phyloP scores from a whole-genome alignment of 139 green algal species.

The Coelastrella sp. region DNA sequence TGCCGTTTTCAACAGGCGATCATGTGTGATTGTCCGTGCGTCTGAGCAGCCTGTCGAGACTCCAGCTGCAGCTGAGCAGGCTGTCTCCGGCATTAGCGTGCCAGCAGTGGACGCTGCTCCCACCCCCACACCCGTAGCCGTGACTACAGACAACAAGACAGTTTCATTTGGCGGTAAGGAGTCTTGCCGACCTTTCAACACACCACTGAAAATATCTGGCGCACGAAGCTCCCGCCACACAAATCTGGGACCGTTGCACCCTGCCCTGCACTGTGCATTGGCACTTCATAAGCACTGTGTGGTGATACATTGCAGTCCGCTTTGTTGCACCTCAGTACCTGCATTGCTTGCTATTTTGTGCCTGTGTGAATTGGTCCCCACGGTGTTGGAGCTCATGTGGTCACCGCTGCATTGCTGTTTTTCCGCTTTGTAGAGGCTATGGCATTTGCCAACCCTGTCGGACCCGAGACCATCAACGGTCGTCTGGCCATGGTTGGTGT shows the following conservation, averaged over 20 bases:
- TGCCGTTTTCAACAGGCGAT: conserved; percentile 21
- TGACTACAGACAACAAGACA: background rate
- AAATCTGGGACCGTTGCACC: no score
- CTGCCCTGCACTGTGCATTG: no score
- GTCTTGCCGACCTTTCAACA: background rate
- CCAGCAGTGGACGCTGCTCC: background rate
- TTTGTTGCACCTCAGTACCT: no score
- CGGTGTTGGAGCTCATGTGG: no score
- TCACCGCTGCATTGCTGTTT: background rate
- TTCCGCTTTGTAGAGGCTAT: conserved; percentile 48
- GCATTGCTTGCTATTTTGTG: no score
- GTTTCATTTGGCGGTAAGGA: conserved; percentile 15
- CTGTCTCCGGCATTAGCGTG: background rate
- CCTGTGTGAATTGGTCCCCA: no score
- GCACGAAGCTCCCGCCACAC: background rate
- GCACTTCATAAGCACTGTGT: no score
- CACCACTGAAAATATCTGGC: background rate
- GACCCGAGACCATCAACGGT: conserved; percentile 72
- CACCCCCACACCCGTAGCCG: background rate
- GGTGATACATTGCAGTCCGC: no score
- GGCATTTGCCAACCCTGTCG: conserved; percentile 48
- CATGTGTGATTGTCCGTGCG: conserved; percentile 11
- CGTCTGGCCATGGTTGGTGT: conserved; percentile 78
- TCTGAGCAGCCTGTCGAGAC: background rate
- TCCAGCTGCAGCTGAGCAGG: background rate